Base-by-base conservation (phyloP, 1,284 basidiomycete genomes). In the Pyrrhoderma lamaoense region DNA sequence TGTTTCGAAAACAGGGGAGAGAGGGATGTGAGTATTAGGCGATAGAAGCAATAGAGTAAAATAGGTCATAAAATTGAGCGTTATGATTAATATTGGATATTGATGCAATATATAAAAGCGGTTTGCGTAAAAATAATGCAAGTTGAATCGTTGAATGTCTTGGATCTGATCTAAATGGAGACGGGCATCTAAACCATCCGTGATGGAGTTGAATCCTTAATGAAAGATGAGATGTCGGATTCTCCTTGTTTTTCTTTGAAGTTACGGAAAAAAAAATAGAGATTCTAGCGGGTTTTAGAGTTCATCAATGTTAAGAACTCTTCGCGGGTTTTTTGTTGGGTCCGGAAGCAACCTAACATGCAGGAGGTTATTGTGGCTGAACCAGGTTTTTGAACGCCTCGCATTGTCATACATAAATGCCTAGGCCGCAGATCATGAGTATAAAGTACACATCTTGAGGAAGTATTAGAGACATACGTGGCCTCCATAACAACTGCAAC, bases 401-500 rank as follows among this genome's bases (percentile, higher is more conserved):
- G 85, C 94, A 99, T 99, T 1, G 94, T 93, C 96, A 99, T 99
- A 66, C 96, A 99, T 71, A 99, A 79, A 71, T 99, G 96, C 37
- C 93, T 95, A 49, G 54, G 55, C 51, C 44, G 38, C n/a, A 18
- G 25, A 18, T 18, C 38, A 39, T 42, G 36, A 53, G 48, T 42
- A 59, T 56, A 54, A 55, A 34, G 16, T 18, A 34, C 39, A 51
- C 38, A 31, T 14, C 16, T 19, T 8, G 54, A 49, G 9, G 39
- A 3, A 51, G 22, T 40, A 40, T 7, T 40, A 40, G 21, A 40
- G 8, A 79, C 38, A 40, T 66, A 93, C 91, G 89, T 91, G 59
- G 93, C 93, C 68, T 97, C 93, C 88, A 97, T 96, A 23, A 99
- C 96, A 56, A 99, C 96, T 1, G 94, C 96, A n/a, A 99, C 96